Percentiles rank a stretch among this genome's conserved stretches.
These are phyloP conservation scores for Hemerocallis citrina DNA, from an alignment of 106 monocot species.

Conservation along the genomic window DNA sequence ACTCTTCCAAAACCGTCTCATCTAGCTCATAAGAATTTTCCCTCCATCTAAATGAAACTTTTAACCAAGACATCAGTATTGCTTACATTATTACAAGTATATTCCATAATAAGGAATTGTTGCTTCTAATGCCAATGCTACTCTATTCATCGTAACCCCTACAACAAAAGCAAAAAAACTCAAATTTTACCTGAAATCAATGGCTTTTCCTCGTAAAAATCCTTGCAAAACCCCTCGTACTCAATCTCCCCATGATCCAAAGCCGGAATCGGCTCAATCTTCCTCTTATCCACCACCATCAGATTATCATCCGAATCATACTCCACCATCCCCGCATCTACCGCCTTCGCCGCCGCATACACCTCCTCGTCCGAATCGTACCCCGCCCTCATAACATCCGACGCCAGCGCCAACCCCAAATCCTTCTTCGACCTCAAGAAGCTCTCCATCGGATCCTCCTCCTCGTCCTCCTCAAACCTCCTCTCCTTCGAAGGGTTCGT, in stretches of 20 bases:
- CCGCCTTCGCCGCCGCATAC: slow-evolving; percentile 94
- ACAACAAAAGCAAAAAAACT: too few species aligned
- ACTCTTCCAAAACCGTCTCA: too few species aligned
- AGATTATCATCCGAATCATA: slow-evolving; percentile 96
- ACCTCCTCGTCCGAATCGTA: slow-evolving; percentile 97
- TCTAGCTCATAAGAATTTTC: too few species aligned
- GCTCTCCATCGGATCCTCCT: slow-evolving; percentile 88
- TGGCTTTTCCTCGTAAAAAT: slow-evolving; percentile 89
- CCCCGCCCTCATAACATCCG: slow-evolving; percentile 79
- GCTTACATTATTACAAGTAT: too few species aligned
- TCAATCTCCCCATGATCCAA: slow-evolving; percentile 74
- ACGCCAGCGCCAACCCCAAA: slow-evolving; percentile 65
- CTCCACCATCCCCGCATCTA: slow-evolving; percentile 92
- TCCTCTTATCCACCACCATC: slow-evolving; percentile 76
- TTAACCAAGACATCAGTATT: too few species aligned
- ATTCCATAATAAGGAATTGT: too few species aligned
- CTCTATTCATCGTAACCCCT: too few species aligned
- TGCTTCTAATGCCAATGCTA: too few species aligned
- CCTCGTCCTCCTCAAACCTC: slow-evolving; percentile 55
- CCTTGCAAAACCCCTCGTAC: slow-evolving; percentile 87
- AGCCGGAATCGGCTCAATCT: slow-evolving; percentile 82
- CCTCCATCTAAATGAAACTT: too few species aligned
- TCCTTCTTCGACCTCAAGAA: slow-evolving; percentile 94
- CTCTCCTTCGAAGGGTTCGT: slow-evolving; percentile 20
- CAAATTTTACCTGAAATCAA: slow-evolving; percentile 58